phyloP scores from a whole-genome alignment of 148 eudicot genomes.

The Amaranthus hypochondriacus region DNA sequence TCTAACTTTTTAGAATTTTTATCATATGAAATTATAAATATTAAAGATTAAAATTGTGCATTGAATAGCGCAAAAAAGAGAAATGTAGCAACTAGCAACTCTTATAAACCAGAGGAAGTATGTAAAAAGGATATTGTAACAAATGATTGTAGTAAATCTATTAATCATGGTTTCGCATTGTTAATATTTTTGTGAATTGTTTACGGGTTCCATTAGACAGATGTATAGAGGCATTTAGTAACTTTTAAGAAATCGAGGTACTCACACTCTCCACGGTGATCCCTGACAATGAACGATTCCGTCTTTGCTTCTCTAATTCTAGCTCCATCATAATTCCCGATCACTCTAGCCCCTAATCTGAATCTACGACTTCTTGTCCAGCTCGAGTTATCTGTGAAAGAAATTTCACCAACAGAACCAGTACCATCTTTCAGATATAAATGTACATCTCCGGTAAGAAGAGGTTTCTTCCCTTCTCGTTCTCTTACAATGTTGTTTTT shows the following conservation, averaged over 20 bases:
- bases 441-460: conserved; percentile 54
- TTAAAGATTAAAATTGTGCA: too few species aligned
- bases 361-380: conserved; percentile 79
- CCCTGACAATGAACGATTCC: conserved; percentile 64
- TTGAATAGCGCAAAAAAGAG: too few species aligned
- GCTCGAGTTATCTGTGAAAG: conserved; percentile 74
- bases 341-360: conserved; percentile 68
- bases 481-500: conserved; percentile 64
- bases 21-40: too few species aligned
- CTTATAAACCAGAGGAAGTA: too few species aligned
- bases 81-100: too few species aligned
- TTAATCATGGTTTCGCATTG: too few species aligned
- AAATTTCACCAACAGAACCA: conserved; percentile 55
- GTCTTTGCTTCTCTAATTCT: conserved; percentile 74
- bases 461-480: conserved; percentile 75
- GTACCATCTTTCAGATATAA: conserved; percentile 53
- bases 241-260: conserved; percentile 2
- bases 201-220: not conserved
- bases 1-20: too few species aligned
- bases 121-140: too few species aligned
- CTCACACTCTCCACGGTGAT: conserved; percentile 88
- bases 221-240: not conserved
- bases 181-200: too few species aligned
- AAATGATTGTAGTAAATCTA: too few species aligned
- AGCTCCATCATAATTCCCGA: conserved; percentile 46